Evolutionary conservation across 768 basidiomycete genomes (phyloP), one percentile per base, ranked within the genome.

Genomic region (Rhodotorula toruloides): DNA sequence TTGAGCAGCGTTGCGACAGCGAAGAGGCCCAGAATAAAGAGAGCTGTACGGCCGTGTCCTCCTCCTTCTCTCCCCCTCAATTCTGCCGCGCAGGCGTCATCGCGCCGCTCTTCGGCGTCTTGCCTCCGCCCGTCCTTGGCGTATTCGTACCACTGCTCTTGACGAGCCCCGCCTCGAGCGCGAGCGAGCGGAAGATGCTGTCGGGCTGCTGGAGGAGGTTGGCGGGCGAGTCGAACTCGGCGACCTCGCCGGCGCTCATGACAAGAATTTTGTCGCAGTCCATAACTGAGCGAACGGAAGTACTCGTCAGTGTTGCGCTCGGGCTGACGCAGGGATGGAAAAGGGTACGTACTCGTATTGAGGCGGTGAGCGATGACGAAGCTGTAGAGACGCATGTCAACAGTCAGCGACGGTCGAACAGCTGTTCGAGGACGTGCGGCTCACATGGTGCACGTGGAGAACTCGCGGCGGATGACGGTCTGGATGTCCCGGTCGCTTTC

Each of bases 191-290:
- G 63, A 68, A 72, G 66, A 72, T 68, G 25, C 63, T 58, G 29
- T 39, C 31, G 44, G 63, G 64, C 60, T 85, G 82, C n/a, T 80
- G 79, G 42, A 94, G 78, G 61, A 94, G 79, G 34, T 74, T 80
- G 52, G 80, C 76, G 5, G 92, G 92, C 3, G 83, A 78, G 71
- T 92, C 90, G 73, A 86, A 86, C 77, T 96, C 91, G n/a, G 85
- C 83, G 17, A 91, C 81, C 81, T 84, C 75, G n/a, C 92, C 92
- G 31, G 84, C 79, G 70, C 87, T 86, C 78, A 96, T 84, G 3
- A 94, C 91, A 31, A 70, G 56, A 43, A 70, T 70, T 46, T 58
- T 40, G 56, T 66, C 63, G 29, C 54, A 63, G 47, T 63, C 61
- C 54, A 63, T 64, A 50, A 58, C 53, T 54, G n/a, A 25, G 21